Evolutionary conservation across 805 yeast species (phyloP), one percentile per base, ranked within the genome.

Genomic region (Cyberlindnera meyerae): DNA sequence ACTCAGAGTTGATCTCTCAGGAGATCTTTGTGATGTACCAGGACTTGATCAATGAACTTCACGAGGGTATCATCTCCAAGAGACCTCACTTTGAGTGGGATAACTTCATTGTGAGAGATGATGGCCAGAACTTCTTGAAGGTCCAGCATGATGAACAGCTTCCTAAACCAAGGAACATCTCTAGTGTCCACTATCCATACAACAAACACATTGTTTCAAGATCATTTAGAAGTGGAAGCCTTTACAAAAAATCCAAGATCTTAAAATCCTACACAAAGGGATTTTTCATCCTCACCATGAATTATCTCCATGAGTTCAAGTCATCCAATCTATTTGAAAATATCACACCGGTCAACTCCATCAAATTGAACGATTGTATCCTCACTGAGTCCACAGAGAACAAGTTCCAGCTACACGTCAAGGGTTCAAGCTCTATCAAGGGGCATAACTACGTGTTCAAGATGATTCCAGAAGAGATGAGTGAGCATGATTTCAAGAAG

Each of bases 401-500:
- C 48, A 84, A 82, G 50, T 78, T 53, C 26, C 79, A 35, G 63
- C 58, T 43, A 46, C 68, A 36, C 77, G 47, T 44, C 26, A 46
- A 39, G 75, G 55, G 84, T 82, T 60, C 87, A 84, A 60, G 80
- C 82, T 11, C 66, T 37, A 72, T 82, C 44, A 79, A 76, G 50
- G 84, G 83, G 28, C 96, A 87, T 61, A 88, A 84, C 51, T 86
- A 90, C 87, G 94, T 88, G 9, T 89, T 90, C 65, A 73, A 94
- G 37, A 37, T 39, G 18, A 13, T 34, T 7, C 35, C 38, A 43
- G 79, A 88, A 9, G 89, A 83, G 52, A 74, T 83, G 36, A 78
- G 78, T 48, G 81, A 76, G 31, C 59, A 68, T 13, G 73, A 68
- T 29, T 90, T 97, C 96, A 83, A 74, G 58, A 75, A 75, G 47